Evolutionary conservation across 192 early-diverging fungal genomes (phyloP), one percentile per base, ranked within the genome.

Genomic region (Backusella psychrophila): DNA sequence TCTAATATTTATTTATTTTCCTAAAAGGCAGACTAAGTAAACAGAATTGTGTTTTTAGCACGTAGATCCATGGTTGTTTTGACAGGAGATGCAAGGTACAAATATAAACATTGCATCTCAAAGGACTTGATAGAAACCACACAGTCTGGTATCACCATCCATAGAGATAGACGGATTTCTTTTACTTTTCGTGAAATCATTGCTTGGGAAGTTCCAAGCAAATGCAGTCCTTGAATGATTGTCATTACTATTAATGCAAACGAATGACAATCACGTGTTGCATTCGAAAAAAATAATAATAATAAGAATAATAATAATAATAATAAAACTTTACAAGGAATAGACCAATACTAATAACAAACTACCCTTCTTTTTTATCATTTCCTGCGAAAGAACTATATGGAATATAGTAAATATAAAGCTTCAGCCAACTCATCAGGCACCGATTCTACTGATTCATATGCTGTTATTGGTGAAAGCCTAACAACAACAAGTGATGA

Each of bases 81-180:
- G 81, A 85, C 77, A 23, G 84, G 81, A 9, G 80, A 83, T 3
- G 75, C 88, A 69, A 81, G 92, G 15, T 94, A 85, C 65, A 79
- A 88, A 19, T 91, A 80, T 49, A 89, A 84, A 75, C 92, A 94
- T 68, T 81, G 85, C 11, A 94, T 94, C 12, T 90, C 90, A 0
- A 94, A 94, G 74, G 83, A 91, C 68, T 21, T 77, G 1, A 63
- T 87, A 4, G 89, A 92, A 31, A 69, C 69, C 23, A 66, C 74
- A 31, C 69, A 75, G 9, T 78, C 82, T 4, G 86, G 83, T 2
- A 53, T 73, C 0, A 69, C 72, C 31, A 87, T 94, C 73, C 73
- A 82, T n/a, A 83, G 92, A 46, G 78, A 77, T n/a, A 81, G 88
- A 59, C 81, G 92, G 34, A 85, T 94, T 31, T 91, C 90, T 19